These are phyloP conservation scores for Russula sp. DNA, from an alignment of 768 basidiomycete species.

Conservation along the genomic window DNA sequence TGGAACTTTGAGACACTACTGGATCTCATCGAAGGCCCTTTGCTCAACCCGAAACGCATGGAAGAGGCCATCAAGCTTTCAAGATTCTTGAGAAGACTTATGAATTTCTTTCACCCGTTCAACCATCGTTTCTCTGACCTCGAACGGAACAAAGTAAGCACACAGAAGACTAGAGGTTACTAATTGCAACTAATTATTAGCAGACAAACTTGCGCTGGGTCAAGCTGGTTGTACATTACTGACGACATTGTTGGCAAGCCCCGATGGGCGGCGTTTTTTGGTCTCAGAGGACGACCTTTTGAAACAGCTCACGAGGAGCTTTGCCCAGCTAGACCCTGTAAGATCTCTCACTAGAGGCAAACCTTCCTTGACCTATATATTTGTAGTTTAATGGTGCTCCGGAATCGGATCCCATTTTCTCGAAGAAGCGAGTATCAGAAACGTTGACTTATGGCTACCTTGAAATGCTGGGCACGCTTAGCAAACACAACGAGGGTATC, in stretches of 20 bases:
- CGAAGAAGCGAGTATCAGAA: constrained; percentile 73
- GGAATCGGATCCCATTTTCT: constrained; percentile 78
- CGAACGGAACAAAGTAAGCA: constrained; percentile 56
- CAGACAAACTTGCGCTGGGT: constrained; percentile 86
- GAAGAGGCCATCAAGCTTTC: constrained; percentile 93
- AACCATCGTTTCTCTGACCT: constrained; percentile 85
- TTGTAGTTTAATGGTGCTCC: constrained; percentile 66
- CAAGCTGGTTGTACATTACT: constrained; percentile 72
- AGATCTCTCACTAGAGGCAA: constrained; percentile 32
- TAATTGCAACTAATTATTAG: neutral
- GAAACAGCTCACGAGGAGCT: constrained; percentile 76
- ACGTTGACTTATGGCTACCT: constrained; percentile 91
- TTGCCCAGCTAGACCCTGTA: constrained; percentile 91
- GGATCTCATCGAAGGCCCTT: constrained; percentile 87
- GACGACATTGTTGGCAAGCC: constrained; percentile 74
- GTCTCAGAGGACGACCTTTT: constrained; percentile 80
- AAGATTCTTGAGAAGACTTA: constrained; percentile 84
- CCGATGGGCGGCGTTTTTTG: constrained; percentile 83
- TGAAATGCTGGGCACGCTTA: constrained; percentile 91
- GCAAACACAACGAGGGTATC: constrained; percentile 83
- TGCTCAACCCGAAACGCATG: constrained; percentile 85
- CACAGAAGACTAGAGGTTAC: neutral
- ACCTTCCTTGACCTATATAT: neutral
- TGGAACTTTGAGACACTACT: constrained; percentile 92
- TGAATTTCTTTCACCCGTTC: constrained; percentile 92